These are phyloP conservation scores for Saccharomycopsis javanensis DNA, from an alignment of 805 yeast species.

Conservation along the genomic window DNA sequence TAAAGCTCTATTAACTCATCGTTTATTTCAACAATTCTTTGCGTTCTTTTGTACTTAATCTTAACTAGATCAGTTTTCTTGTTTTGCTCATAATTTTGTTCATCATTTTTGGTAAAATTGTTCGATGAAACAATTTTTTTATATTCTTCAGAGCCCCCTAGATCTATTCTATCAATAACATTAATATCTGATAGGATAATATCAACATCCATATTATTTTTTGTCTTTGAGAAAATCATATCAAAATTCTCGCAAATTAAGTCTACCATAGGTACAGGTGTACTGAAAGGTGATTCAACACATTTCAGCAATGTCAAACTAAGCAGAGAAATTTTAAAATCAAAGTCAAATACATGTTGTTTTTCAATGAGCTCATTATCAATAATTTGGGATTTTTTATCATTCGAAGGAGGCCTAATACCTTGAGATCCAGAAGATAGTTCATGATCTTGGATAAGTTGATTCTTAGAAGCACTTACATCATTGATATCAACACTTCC, in stretches of 20 bases:
- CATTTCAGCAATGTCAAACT: constrained; percentile 59
- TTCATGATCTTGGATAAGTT: constrained; percentile 1
- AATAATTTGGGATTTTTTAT: background rate
- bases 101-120: constrained; percentile 32
- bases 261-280: constrained; percentile 61
- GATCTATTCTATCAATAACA: constrained; percentile 67
- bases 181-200: constrained; percentile 55
- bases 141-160: constrained; percentile 50
- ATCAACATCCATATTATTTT: constrained; percentile 54
- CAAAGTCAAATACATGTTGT: constrained; percentile 38
- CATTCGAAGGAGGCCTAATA: background rate
- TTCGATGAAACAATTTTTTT: constrained; percentile 62
- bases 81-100: constrained; percentile 21
- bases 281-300: constrained; percentile 47
- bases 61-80: constrained; percentile 43
- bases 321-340: constrained; percentile 57
- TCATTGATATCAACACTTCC: constrained; percentile 11
- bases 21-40: constrained; percentile 48
- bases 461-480: constrained; percentile 13
- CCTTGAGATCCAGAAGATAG: background rate
- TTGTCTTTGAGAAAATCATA: constrained; percentile 51
- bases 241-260: constrained; percentile 56
- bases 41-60: constrained; percentile 47
- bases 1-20: constrained; percentile 48
- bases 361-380: constrained; percentile 4